Evolutionary conservation across 23 red algal species (phyloP), one percentile per base, ranked within the genome.

Genomic region (Gracilaria gracilis): DNA sequence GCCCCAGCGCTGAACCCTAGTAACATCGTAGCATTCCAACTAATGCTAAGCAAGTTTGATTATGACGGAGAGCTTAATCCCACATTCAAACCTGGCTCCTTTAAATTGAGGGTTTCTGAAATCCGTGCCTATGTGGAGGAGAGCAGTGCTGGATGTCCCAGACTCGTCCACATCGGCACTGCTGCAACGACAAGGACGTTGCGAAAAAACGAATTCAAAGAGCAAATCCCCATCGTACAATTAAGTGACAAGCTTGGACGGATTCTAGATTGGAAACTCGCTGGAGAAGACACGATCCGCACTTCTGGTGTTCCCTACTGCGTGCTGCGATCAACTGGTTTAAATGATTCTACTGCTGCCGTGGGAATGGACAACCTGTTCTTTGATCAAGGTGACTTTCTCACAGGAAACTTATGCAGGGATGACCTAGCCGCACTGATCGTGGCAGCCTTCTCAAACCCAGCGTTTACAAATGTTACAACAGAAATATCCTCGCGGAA

Each of bases 41-140:
- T 99, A 29, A 99, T 99, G 97, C 89, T 96, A 34, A 96, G 94
- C 48, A 99, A 99, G 65, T 99, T 99, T 88, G 97, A 99, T 82
- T 99, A 99, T 72, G 97, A 99, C 62, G 90, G 93, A 58, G 85
- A 69, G 70, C 81, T 99, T 0, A 99, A 99, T 82, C 91, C 93
- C 0, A 67, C 32, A n/a, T 99, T 99, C 75, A 66, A 2, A 13
- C 64, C 92, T 16, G 96, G 96, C 9, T 28, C 73, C 15, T 98
- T 98, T 79, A 42, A 71, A 37, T 69, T 98, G 28, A 48, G 82
- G 8, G 33, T 98, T 7, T 84, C 55, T 21, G 34, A 66, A 2
- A 91, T 96, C 44, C 51, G 38, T 27, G 72, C 72, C 6, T 77
- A 77, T n/a, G 72, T 77, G 40, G 35, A 82, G 0, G 80, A 77